These are phyloP conservation scores for Dissophora globulifera DNA, from an alignment of 192 early-diverging fungal genomes.

Conservation along the genomic window DNA sequence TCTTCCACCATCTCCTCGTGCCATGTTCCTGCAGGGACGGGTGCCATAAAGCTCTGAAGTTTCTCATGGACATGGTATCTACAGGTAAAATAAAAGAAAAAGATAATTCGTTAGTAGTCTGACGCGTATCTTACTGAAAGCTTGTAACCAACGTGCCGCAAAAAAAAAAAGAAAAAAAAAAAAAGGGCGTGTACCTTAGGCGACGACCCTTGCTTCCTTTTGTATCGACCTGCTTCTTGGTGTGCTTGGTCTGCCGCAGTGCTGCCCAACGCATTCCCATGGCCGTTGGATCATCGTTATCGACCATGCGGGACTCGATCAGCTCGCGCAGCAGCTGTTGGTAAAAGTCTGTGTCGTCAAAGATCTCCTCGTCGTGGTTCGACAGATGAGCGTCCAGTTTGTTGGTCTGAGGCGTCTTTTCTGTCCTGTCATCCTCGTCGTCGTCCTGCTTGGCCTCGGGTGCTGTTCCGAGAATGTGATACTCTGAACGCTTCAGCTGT, in stretches of 20 bases:
- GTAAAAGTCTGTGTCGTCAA: constrained; percentile 98
- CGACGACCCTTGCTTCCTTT: constrained; percentile 93
- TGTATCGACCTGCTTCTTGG: constrained; percentile 84
- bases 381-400: constrained; percentile 68
- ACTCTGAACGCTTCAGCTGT: constrained; percentile 81
- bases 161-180: too few species aligned
- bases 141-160: too few species aligned
- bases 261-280: constrained; percentile 87
- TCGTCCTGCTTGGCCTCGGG: constrained; percentile 51
- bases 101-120: too few species aligned
- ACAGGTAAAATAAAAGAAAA: constrained; percentile 14
- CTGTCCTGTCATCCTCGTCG: constrained; percentile 51
- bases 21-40: constrained; percentile 89
- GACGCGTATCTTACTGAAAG: too few species aligned
- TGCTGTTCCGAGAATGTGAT: constrained; percentile 65
- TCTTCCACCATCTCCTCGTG: constrained; percentile 95
- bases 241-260: constrained; percentile 76
- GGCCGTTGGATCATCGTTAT: constrained; percentile 88
- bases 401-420: constrained; percentile 31
- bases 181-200: constrained; percentile 63
- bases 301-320: constrained; percentile 93
- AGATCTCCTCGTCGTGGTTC: constrained; percentile 88
- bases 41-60: constrained; percentile 96
- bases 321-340: constrained; percentile 93
- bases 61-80: constrained; percentile 96